phyloP scores from a whole-genome alignment of 2,329 filamentous ascomycete genomes.

The Aspergillus pseudotamarii region DNA sequence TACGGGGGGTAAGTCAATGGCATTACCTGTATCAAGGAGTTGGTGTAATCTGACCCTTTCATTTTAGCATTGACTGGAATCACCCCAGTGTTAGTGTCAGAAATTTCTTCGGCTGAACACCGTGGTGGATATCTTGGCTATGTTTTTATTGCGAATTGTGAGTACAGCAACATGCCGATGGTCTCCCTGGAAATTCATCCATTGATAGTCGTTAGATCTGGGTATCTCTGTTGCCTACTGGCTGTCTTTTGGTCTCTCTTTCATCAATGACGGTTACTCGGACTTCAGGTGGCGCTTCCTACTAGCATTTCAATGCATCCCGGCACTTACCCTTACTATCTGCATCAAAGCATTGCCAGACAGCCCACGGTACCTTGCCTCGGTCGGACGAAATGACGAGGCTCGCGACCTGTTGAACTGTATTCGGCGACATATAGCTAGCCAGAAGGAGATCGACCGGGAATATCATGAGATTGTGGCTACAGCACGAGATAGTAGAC shows the following conservation, averaged over 20 bases:
- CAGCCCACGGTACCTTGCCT: conserved; percentile 36
- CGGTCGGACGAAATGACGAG: conserved; percentile 46
- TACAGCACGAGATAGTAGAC: conserved; percentile 32
- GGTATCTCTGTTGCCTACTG: conserved; percentile 49
- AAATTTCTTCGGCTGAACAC: conserved; percentile 51
- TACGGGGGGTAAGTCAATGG: conserved; percentile 45
- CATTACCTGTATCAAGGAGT: conserved; percentile 9
- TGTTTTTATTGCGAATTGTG: conserved; percentile 56
- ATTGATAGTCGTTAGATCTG: conserved; percentile 36
- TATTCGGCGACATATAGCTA: conserved; percentile 24
- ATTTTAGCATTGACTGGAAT: conserved; percentile 49
- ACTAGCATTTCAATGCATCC: conserved; percentile 39
- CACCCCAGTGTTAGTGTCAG: conserved; percentile 53
- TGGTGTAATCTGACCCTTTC: background rate
- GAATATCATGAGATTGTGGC: conserved; percentile 42
- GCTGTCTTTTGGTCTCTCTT: conserved; percentile 41
- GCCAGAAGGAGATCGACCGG: conserved; percentile 32
- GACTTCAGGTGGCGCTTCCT: conserved; percentile 39
- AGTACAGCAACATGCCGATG: conserved; percentile 1
- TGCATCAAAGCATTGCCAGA: conserved; percentile 38
- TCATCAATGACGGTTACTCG: conserved; percentile 36
- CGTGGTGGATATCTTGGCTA: conserved; percentile 52
- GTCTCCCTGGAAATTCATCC: background rate
- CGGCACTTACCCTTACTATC: conserved; percentile 28
- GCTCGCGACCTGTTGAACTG: conserved; percentile 52